phyloP scores from a whole-genome alignment of 257 asterid species.

The Plantago ovata region DNA sequence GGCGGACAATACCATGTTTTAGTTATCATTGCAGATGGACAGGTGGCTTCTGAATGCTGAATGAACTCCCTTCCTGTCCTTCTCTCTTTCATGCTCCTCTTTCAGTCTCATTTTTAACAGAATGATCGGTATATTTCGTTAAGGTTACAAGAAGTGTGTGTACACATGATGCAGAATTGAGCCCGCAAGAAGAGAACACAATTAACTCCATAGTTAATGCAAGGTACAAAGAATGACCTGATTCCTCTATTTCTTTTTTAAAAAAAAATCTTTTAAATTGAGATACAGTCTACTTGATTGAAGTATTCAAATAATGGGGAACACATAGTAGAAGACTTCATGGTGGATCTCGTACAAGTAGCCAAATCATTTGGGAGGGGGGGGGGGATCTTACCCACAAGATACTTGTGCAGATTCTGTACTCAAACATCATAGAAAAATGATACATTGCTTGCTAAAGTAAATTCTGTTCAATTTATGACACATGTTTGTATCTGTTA shows the following conservation, averaged over 20 bases:
- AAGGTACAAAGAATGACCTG: constrained; percentile 36
- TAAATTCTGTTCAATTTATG: too few relatives aligned
- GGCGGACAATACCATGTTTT: constrained; percentile 86
- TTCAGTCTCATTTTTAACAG: constrained; percentile 10
- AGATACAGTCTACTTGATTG: neutral
- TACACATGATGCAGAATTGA: constrained; percentile 44
- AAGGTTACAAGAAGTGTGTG: constrained; percentile 73
- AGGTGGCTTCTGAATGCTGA: constrained; percentile 32
- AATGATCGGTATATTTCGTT: constrained; percentile 23
- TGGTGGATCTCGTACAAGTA: too few relatives aligned
- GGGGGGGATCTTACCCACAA: too few relatives aligned
- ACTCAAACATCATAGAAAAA: too few relatives aligned
- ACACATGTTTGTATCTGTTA: neutral
- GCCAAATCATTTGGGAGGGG: too few relatives aligned
- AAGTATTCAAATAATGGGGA: too few relatives aligned
- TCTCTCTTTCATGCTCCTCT: neutral
- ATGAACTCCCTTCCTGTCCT: constrained; percentile 2
- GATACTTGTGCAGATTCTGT: too few relatives aligned
- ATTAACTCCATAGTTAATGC: constrained; percentile 68
- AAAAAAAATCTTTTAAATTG: too few relatives aligned
- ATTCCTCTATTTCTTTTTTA: constrained; percentile 14
- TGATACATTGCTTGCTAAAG: too few relatives aligned
- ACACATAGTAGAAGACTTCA: too few relatives aligned
- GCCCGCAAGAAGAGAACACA: constrained; percentile 69
- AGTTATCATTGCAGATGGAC: constrained; percentile 89